phyloP scores from a whole-genome alignment of 345 rosid genomes.

The Salix arbutifolia region DNA sequence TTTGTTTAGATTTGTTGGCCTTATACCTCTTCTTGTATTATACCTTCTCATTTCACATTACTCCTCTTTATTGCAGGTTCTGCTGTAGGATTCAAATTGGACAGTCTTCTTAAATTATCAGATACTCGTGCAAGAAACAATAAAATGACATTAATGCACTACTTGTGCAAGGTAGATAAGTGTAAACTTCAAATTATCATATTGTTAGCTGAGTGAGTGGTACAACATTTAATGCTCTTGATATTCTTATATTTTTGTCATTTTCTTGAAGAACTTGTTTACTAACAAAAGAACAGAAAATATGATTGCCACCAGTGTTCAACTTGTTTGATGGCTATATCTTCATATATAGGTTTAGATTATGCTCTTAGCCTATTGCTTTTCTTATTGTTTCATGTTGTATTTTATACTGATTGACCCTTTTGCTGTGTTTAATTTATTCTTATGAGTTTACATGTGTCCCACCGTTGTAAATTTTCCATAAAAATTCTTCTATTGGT shows the following conservation, averaged over 20 bases:
- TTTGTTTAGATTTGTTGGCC: neutral
- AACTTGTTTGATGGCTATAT: neutral
- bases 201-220: too few relatives aligned
- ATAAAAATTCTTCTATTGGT: neutral
- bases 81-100: constrained; percentile 96
- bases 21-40: neutral
- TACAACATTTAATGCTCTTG: neutral
- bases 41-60: neutral
- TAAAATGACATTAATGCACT: constrained; percentile 95
- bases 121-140: constrained; percentile 95
- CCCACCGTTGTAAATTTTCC: neutral
- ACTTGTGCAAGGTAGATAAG: constrained; percentile 84
- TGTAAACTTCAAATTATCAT: neutral
- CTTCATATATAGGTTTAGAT: neutral
- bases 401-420: neutral
- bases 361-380: neutral
- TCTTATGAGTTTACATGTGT: neutral
- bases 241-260: neutral
- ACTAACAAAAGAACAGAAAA: neutral
- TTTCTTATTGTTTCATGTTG: neutral
- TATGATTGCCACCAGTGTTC: neutral
- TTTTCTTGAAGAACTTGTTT: neutral
- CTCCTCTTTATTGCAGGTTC: constrained; percentile 53
- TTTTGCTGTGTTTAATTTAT: neutral
- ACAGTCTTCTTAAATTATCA: constrained; percentile 91